Evolutionary conservation across 106 monocot genomes (phyloP).

Genomic region (Dendrobium chrysotoxum): DNA sequence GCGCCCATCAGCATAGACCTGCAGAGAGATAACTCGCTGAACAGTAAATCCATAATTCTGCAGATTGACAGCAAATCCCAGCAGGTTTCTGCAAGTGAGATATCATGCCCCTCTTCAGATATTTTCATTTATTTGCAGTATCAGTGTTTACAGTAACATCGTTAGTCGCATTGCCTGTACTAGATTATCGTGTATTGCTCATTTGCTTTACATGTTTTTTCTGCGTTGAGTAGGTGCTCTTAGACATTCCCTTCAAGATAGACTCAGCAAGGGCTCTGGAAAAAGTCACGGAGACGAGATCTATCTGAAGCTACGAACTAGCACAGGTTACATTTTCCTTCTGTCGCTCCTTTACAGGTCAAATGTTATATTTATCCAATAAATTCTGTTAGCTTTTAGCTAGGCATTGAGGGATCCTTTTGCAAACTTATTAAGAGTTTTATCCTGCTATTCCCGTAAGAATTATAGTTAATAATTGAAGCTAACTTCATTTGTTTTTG

Average conservation of each 20-base stretch:
- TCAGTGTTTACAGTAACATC: constrained; percentile 1
- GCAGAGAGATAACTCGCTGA: constrained; percentile 56
- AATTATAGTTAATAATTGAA: background rate
- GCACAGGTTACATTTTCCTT: constrained; percentile 52
- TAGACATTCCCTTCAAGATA: constrained; percentile 88
- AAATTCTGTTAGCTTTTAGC: background rate
- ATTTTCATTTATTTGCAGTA: constrained; percentile 1
- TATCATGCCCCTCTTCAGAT: background rate
- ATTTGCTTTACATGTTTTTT: constrained; percentile 1
- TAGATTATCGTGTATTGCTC: background rate
- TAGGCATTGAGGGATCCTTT: background rate
- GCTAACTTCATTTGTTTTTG: background rate
- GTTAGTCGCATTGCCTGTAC: background rate
- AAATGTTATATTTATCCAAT: background rate
- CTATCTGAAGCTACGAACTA: constrained; percentile 74
- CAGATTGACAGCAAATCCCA: constrained; percentile 92
- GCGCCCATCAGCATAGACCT: constrained; percentile 83
- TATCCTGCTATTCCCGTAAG: background rate
- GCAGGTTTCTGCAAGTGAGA: constrained; percentile 96
- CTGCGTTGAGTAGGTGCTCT: constrained; percentile 60
- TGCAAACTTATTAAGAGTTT: background rate
- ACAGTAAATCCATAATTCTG: constrained; percentile 72
- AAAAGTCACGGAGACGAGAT: constrained; percentile 71
- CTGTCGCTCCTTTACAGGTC: background rate
- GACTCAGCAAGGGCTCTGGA: constrained; percentile 70